Evolutionary conservation across 208 protist species (phyloP), one percentile per base, ranked within the genome.

Genomic region (Leishmania major): DNA sequence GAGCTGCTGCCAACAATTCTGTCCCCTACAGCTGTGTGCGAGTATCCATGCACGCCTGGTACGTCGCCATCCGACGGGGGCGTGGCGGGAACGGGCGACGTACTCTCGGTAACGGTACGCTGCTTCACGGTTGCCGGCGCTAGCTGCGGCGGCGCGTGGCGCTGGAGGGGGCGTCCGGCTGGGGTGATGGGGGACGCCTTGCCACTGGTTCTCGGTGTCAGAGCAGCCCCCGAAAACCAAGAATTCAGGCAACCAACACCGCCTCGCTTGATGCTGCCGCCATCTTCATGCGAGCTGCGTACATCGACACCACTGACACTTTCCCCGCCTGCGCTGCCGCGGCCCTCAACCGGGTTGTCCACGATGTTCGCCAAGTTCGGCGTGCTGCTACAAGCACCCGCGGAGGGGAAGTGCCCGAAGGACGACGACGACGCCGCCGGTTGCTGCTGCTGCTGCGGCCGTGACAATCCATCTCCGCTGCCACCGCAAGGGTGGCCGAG

Each of bases 301-400:
- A 17, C 49, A 22, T 75, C 45, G 2, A 2, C 71, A 15, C 13
- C 71, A 55, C 71, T 22, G 25, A 11, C 40, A 22, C 28, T 28
- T 22, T 35, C 71, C n/a, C 71, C 71, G 62, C 31, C 31, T 40
- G 62, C 62, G 1, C n/a, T 47, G 13, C n/a, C 19, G n/a, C 71
- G n/a, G 31, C 45, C 22, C 28, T 43, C 71, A 47, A n/a, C 4
- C 40, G 31, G 49, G 73, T 47, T 22, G 59, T 80, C 76, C 55
- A 81, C 77, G 51, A 59, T 66, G 51, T 40, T 31, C 47, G 77
- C 59, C 70, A 64, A 74, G 81, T 62, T 64, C 62, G 81, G 62
- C 25, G 70, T 75, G 77, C 72, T 81, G 77, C 81, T 47, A 28
- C 70, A 73, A 15, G 19, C 43, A 43, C 53, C 67, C 13, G 43